phyloP scores from a whole-genome alignment of 2,329 filamentous ascomycete species.

The Colletotrichum lupini region DNA sequence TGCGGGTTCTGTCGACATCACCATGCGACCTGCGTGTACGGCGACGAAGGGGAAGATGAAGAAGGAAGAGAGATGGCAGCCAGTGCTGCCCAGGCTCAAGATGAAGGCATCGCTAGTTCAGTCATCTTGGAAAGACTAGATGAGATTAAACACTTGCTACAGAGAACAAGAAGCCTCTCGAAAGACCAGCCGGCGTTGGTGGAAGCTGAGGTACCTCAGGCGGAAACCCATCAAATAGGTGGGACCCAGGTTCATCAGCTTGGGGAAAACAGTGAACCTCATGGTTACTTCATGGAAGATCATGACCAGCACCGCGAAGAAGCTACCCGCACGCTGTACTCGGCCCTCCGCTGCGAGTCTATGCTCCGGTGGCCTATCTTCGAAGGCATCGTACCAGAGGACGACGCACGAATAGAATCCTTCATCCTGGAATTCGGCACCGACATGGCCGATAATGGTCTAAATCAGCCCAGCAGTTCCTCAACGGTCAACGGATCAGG shows the following conservation, averaged over 20 bases:
- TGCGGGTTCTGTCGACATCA: slow-evolving; percentile 29
- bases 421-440: slow-evolving; percentile 15
- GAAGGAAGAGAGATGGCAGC: too few relatives aligned
- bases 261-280: neutral
- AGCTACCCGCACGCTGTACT: neutral
- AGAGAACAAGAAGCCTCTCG: neutral
- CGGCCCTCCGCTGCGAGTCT: slow-evolving; percentile 26
- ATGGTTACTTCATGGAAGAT: too few relatives aligned
- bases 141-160: slow-evolving; percentile 23
- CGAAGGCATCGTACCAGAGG: slow-evolving; percentile 12
- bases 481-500: neutral
- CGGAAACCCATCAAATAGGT: neutral
- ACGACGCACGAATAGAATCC: slow-evolving; percentile 27
- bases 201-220: too few relatives aligned
- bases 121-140: slow-evolving; percentile 4
- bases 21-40: slow-evolving; percentile 22
- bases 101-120: neutral
- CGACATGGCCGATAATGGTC: neutral
- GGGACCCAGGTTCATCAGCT: neutral
- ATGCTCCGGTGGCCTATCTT: slow-evolving; percentile 33
- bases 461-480: neutral
- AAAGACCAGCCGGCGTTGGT: neutral
- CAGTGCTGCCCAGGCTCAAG: neutral
- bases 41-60: neutral
- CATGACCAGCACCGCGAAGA: too few relatives aligned